Base-by-base conservation (phyloP, 2,329 filamentous ascomycete genomes). In the Tolypocladium inflatum region DNA sequence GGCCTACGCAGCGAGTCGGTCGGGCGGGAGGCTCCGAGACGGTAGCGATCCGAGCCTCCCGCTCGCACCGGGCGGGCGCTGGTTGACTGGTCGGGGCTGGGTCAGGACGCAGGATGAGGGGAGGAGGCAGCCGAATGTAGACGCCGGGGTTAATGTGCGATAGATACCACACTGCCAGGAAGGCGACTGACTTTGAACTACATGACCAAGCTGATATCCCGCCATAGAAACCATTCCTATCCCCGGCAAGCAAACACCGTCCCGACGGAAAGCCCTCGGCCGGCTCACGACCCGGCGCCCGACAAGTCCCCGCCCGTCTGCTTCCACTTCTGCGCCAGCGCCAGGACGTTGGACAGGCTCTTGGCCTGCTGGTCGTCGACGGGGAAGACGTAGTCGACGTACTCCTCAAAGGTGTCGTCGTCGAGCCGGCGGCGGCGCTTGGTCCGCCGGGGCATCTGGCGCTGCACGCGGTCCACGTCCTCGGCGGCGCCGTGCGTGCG, bases 371-470 rank as follows among this genome's bases (percentile, higher is more conserved):
- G 85, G 72, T 97, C 92, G 76, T 97, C 94, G 5, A 90, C 91
- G 1, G 94, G 94, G 84, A 99, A 99, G 39, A 99, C 84, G 67
- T 96, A 97, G 72, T 97, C 94, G 75, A 94, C 84, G 73, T 96
- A 97, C 76, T 99, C 94, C 80, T 99, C 70, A 77, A 91, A 97
- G 42, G 85, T 87, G 71, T 94, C 92, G 74, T 97, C 93, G 70
- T 96, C 92, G 71, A 96, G 74, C 81, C 86, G 91, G 73, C 94
- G 87, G 68, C 91, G 82, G 80, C 94, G 93, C 86, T 96, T 97
- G 68, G 90, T 89, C 74, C 87, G 87, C 63, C 92, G 84, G 39
- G 94, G 94, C 91, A 97, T 96, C 78, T 96, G 90, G 71, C 87
- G 90, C 74, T 94, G 87, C 62, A 99, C 89, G 67, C 86, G 87